Evolutionary conservation across 192 early-diverging fungal genomes (phyloP).

Genomic region (Spizellomyces punctatus): DNA sequence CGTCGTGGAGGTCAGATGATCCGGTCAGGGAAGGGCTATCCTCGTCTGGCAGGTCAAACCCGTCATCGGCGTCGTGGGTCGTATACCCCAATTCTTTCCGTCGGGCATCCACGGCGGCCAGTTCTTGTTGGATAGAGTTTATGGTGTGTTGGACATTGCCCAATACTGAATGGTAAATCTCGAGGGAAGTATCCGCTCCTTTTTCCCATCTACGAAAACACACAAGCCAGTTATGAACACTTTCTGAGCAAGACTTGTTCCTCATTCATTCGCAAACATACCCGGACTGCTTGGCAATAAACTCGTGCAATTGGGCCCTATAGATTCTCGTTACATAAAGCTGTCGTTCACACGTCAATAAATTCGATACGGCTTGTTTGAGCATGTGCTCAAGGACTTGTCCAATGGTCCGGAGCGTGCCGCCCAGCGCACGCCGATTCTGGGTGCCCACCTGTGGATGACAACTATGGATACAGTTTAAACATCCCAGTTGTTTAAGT

Average conservation of each 20-base stretch:
- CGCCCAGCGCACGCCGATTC: slow-evolving; percentile 51
- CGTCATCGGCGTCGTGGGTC: slow-evolving; percentile 21
- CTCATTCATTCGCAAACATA: neutral
- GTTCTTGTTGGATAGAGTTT: neutral
- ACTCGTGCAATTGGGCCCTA: slow-evolving; percentile 26
- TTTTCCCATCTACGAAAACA: neutral
- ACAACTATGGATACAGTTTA: no score
- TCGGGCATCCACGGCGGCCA: neutral
- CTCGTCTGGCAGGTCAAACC: slow-evolving; percentile 12
- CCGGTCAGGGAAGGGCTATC: neutral
- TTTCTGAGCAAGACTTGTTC: neutral
- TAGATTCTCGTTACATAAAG: slow-evolving; percentile 18
- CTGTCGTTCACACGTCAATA: slow-evolving; percentile 28
- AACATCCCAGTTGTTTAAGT: slow-evolving; percentile 1
- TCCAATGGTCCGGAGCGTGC: slow-evolving; percentile 47
- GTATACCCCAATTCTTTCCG: no score
- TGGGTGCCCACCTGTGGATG: slow-evolving; percentile 59
- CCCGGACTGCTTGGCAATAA: slow-evolving; percentile 13
- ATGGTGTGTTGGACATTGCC: neutral
- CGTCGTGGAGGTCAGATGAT: neutral
- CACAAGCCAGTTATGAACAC: neutral
- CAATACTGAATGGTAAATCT: neutral
- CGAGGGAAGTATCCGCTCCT: neutral
- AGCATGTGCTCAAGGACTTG: slow-evolving; percentile 60
- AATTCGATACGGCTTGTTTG: slow-evolving; percentile 38